Percentiles rank a stretch among this genome's conserved stretches.
These are phyloP conservation scores for Nakaseomyces kungkrabaensis DNA, from an alignment of 1,139 yeast genomes.

Conservation along the genomic window DNA sequence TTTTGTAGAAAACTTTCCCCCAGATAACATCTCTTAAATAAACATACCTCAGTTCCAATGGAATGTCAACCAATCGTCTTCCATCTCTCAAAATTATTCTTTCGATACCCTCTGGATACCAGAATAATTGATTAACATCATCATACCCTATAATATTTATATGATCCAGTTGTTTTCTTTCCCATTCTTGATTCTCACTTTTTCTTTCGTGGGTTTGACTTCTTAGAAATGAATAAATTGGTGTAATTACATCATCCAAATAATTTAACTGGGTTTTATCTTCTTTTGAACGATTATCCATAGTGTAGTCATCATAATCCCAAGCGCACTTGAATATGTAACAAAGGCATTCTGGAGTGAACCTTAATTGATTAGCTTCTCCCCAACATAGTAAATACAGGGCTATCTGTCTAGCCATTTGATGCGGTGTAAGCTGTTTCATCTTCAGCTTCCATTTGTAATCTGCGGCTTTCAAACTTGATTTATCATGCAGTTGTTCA, in stretches of 20 bases:
- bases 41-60: slow-evolving; percentile 38
- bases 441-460: slow-evolving; percentile 56
- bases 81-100: slow-evolving; percentile 39
- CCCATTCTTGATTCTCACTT: slow-evolving; percentile 31
- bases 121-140: slow-evolving; percentile 75
- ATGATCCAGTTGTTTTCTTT: slow-evolving; percentile 56
- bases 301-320: slow-evolving; percentile 40
- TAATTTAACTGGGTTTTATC: slow-evolving; percentile 33
- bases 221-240: slow-evolving; percentile 54
- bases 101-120: slow-evolving; percentile 61
- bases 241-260: slow-evolving; percentile 63
- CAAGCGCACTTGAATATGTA: slow-evolving; percentile 71
- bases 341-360: slow-evolving; percentile 79
- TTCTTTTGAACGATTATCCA: neutral
- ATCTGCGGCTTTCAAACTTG: slow-evolving; percentile 43
- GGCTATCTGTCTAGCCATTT: slow-evolving; percentile 56
- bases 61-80: slow-evolving; percentile 37
- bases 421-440: slow-evolving; percentile 43
- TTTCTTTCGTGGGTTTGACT: slow-evolving; percentile 41
- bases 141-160: slow-evolving; percentile 69
- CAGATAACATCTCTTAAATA: slow-evolving; percentile 47
- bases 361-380: slow-evolving; percentile 73
- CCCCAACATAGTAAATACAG: slow-evolving; percentile 78
- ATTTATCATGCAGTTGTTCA: slow-evolving; percentile 53
- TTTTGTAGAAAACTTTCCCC: slow-evolving; percentile 57